Conservation (phyloP, 2,329 filamentous ascomycete species). For the Aspergillus ochraceoroseus region DNA sequence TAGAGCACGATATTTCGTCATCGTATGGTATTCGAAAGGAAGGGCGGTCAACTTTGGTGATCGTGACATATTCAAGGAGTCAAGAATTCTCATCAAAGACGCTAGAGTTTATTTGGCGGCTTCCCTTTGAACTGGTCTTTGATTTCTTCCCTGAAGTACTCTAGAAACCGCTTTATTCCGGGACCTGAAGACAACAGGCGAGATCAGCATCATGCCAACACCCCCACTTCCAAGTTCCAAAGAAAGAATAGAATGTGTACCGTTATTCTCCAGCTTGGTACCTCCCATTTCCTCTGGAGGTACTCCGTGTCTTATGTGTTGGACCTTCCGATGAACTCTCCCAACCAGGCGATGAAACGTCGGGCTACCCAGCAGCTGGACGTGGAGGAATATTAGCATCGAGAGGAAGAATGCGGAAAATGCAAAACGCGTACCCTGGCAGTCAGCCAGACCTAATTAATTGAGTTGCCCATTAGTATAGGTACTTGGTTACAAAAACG, state of each 20-base stretch:
- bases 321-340: constrained; percentile 40
- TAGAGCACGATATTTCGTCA: no score
- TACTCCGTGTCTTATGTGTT: constrained; percentile 40
- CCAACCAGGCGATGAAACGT: constrained; percentile 44
- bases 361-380: constrained; percentile 42
- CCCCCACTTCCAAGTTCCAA: no score
- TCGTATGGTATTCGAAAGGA: no score
- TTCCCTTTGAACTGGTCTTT: constrained; percentile 41
- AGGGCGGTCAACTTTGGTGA: no score
- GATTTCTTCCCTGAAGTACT: constrained; percentile 43
- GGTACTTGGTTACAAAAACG: no score
- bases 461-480: constrained; percentile 17
- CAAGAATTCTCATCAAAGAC: background rate
- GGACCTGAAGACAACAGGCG: constrained; percentile 19
- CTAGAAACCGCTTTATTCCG: constrained; percentile 32
- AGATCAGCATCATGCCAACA: constrained; percentile 6
- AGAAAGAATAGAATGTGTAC: no score
- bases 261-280: constrained; percentile 38
- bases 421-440: constrained; percentile 32
- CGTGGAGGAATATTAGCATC: constrained; percentile 10
- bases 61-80: no score
- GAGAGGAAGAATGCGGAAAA: background rate
- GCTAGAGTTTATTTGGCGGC: constrained; percentile 30
- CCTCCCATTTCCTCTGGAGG: constrained; percentile 43
- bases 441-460: constrained; percentile 35